phyloP scores from a whole-genome alignment of 768 basidiomycete genomes.

The Fomitopsis pulvina region DNA sequence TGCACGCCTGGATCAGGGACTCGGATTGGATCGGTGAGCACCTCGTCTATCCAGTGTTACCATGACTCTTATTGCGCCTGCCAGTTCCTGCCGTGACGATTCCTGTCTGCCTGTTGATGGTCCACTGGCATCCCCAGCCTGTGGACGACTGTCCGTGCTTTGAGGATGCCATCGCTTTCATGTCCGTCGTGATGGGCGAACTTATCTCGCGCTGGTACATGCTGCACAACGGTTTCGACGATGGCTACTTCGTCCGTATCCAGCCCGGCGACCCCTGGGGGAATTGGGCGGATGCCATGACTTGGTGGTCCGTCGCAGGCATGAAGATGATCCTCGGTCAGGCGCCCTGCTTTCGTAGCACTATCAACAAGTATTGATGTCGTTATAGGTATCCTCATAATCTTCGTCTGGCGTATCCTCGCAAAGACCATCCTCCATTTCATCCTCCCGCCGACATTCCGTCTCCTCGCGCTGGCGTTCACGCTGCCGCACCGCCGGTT shows the following conservation, averaged over 20 bases:
- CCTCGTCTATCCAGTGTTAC: not conserved
- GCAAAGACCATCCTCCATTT: constrained; percentile 74
- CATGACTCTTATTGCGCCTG: not conserved
- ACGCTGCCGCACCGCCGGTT: constrained; percentile 78
- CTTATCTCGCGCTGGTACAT: constrained; percentile 64
- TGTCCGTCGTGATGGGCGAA: constrained; percentile 78
- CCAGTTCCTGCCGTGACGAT: constrained; percentile 55
- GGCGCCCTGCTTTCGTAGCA: constrained; percentile 9
- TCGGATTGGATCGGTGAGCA: constrained; percentile 31
- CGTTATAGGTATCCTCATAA: constrained; percentile 57
- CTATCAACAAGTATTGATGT: not conserved
- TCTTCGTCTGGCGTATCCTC: constrained; percentile 84
- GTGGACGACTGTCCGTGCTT: constrained; percentile 98
- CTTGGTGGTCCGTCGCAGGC: constrained; percentile 32
- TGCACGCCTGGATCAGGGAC: constrained; percentile 38
- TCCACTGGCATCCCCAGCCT: constrained; percentile 90
- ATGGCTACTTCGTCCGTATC: constrained; percentile 22
- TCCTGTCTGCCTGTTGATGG: constrained; percentile 59
- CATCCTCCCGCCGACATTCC: constrained; percentile 79
- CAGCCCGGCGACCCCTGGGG: constrained; percentile 57
- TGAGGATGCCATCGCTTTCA: constrained; percentile 91
- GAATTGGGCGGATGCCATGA: constrained; percentile 24
- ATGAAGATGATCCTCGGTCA: constrained; percentile 38
- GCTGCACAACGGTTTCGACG: constrained; percentile 32
- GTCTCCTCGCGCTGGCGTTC: constrained; percentile 60